These are phyloP conservation scores for Striga asiatica DNA, from an alignment of 257 asterid species.

Conservation along the genomic window DNA sequence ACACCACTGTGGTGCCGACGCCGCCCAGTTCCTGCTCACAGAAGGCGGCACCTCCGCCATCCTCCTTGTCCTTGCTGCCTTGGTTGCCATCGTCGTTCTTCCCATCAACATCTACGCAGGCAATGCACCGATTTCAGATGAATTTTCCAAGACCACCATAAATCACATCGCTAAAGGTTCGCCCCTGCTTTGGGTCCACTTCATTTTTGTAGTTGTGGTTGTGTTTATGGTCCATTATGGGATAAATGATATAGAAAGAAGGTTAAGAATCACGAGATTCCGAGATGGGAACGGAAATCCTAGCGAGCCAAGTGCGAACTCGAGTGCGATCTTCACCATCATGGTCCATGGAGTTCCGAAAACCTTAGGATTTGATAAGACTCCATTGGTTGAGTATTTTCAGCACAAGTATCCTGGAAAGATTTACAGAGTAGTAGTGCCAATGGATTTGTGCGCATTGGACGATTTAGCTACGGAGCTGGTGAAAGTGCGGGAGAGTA, in stretches of 20 bases:
- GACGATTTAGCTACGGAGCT: constrained; percentile 87
- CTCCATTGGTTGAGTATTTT: constrained; percentile 73
- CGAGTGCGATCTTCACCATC: constrained; percentile 73
- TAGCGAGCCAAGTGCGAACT: constrained; percentile 45
- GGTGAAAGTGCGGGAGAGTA: constrained; percentile 75
- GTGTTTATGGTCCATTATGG: constrained; percentile 73
- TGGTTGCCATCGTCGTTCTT: constrained; percentile 53
- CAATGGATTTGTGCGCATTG: constrained; percentile 94
- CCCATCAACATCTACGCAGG: constrained; percentile 81
- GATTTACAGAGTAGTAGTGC: constrained; percentile 67
- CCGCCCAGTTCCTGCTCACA: constrained; percentile 81
- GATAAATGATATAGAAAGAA: constrained; percentile 52
- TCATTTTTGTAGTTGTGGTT: constrained; percentile 66
- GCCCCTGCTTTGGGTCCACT: constrained; percentile 86
- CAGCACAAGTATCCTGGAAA: constrained; percentile 87
- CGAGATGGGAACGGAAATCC: constrained; percentile 83
- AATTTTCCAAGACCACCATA: constrained; percentile 83
- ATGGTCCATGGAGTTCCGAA: constrained; percentile 88
- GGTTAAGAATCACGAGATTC: constrained; percentile 69
- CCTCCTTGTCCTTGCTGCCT: constrained; percentile 50
- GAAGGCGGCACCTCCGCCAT: constrained; percentile 88
- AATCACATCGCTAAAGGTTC: constrained; percentile 81
- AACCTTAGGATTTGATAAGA: constrained; percentile 60
- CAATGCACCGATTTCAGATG: constrained; percentile 55
- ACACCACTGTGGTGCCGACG: constrained; percentile 92